These are phyloP conservation scores for Whalleya microplaca DNA, from an alignment of 2,329 filamentous ascomycete species.

Conservation along the genomic window DNA sequence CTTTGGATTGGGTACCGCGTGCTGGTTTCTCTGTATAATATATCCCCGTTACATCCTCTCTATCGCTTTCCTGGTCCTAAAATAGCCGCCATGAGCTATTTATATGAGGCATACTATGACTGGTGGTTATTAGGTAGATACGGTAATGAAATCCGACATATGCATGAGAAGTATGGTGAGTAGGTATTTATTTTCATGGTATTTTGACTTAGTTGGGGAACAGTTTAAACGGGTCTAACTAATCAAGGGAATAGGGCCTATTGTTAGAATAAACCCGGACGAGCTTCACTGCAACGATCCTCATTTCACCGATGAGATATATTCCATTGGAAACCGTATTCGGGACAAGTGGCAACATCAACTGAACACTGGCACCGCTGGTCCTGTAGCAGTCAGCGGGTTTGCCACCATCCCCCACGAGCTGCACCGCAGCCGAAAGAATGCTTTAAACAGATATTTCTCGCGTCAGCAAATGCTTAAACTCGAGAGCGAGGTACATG, in stretches of 20 bases:
- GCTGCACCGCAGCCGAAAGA: conserved; percentile 29
- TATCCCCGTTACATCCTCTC: conserved; percentile 29
- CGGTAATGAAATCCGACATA: conserved; percentile 16
- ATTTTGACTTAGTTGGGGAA: neutral
- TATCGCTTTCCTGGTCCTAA: conserved; percentile 27
- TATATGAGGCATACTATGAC: conserved; percentile 30
- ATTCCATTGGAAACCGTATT: conserved; percentile 22
- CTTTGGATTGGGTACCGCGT: conserved; percentile 18
- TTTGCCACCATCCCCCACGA: conserved; percentile 33
- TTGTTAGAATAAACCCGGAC: conserved; percentile 18
- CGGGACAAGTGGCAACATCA: conserved; percentile 32
- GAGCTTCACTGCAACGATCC: conserved; percentile 26
- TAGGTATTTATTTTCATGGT: neutral
- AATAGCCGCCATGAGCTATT: conserved; percentile 20
- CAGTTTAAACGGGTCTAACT: neutral
- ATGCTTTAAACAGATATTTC: conserved; percentile 32
- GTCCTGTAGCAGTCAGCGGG: conserved; percentile 26
- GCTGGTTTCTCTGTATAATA: conserved; percentile 24
- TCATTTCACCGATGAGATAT: conserved; percentile 26
- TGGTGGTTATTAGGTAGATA: conserved; percentile 23
- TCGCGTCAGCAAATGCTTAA: conserved; percentile 38
- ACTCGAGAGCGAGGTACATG: conserved; percentile 26
- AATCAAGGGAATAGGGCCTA: conserved; percentile 7
- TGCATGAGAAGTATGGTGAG: conserved; percentile 31
- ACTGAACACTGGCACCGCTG: conserved; percentile 27